Percentiles rank a stretch among this genome's conserved stretches.
Evolutionary conservation across 2,329 filamentous ascomycete genomes (phyloP).

Genomic region (Trichoderma brevicompactum): DNA sequence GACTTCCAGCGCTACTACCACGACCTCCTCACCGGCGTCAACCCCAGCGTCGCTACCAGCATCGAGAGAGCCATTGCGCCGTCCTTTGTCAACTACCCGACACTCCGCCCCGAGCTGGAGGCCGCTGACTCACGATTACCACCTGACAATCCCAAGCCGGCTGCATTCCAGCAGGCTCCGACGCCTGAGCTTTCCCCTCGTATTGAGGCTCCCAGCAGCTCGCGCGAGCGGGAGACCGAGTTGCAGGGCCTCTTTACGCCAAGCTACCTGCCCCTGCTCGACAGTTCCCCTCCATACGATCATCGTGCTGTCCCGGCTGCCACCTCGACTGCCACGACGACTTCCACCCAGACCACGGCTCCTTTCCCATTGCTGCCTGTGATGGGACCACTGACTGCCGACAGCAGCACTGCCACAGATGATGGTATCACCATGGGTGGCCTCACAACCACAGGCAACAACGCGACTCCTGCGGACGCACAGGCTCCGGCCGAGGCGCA

Average conservation of each 20-base stretch:
- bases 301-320: conserved; percentile 28
- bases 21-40: conserved; percentile 53
- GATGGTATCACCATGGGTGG: conserved; percentile 35
- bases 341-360: conserved; percentile 14
- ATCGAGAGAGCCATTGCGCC: conserved; percentile 54
- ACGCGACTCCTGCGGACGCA: conserved; percentile 3
- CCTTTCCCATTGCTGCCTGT: conserved; percentile 36
- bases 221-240: conserved; percentile 59
- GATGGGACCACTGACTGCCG: conserved; percentile 31
- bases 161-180: conserved; percentile 40
- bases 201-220: conserved; percentile 43
- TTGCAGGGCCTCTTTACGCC: conserved; percentile 67
- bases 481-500: conserved; percentile 41
- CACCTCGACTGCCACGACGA: conserved; percentile 10
- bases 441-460: conserved; percentile 26
- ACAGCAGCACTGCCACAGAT: conserved; percentile 30
- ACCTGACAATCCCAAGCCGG: conserved; percentile 36
- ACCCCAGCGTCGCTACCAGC: conserved; percentile 51
- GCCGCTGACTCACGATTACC: conserved; percentile 44
- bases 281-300: conserved; percentile 44
- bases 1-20: conserved; percentile 62
- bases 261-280: conserved; percentile 64
- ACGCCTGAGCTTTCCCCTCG: conserved; percentile 34
- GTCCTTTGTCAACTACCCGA: conserved; percentile 51
- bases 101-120: conserved; percentile 47